These are phyloP conservation scores for Solanum tarijense DNA, from an alignment of 257 asterid genomes.

Conservation along the genomic window DNA sequence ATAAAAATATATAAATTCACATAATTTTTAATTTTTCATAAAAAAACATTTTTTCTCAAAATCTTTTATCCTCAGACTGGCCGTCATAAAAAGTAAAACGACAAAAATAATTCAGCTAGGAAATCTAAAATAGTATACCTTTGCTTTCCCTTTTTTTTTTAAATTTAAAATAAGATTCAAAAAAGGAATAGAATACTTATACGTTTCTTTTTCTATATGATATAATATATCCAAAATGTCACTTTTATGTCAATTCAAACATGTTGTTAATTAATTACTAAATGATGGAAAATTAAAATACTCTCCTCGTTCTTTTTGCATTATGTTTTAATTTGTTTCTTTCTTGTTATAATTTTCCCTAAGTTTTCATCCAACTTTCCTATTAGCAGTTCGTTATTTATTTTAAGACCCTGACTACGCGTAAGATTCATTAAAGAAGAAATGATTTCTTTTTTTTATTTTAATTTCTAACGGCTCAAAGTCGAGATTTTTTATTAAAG, in stretches of 20 bases:
- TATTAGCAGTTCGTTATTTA: too few species aligned
- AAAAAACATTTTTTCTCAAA: too few species aligned
- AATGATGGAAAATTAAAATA: background rate
- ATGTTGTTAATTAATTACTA: background rate
- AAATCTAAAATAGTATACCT: background rate
- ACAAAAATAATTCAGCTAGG: background rate
- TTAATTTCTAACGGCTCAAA: rapidly evolving
- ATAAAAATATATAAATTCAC: too few species aligned
- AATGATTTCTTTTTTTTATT: background rate
- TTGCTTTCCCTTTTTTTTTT: background rate
- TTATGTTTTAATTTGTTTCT: background rate
- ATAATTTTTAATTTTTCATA: too few species aligned
- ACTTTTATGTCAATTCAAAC: too few species aligned
- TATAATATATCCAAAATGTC: too few species aligned
- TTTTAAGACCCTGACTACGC: rapidly evolving
- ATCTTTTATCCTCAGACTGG: background rate
- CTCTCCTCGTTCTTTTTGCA: background rate
- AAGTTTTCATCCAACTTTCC: background rate
- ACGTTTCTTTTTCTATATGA: too few species aligned
- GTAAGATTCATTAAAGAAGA: background rate
- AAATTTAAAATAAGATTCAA: too few species aligned
- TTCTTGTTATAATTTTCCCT: background rate
- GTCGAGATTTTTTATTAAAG: rapidly evolving
- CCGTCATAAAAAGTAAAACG: background rate
- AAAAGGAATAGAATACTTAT: too few species aligned